These are phyloP conservation scores for Tolypocladium capitatum DNA, from an alignment of 2,329 filamentous ascomycete species.

Conservation along the genomic window DNA sequence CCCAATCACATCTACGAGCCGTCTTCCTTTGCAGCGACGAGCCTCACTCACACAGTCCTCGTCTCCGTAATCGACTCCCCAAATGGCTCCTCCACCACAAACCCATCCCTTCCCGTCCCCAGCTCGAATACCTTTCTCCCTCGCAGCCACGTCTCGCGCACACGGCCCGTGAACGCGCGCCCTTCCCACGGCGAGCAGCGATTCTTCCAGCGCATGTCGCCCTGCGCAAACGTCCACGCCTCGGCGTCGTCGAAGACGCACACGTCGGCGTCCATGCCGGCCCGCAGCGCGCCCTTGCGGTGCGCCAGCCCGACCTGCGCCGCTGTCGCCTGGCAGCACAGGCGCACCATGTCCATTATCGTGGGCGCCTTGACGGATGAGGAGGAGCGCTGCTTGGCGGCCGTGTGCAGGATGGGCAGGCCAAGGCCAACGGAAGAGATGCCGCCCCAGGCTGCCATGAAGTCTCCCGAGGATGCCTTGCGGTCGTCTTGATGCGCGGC, in stretches of 20 bases:
- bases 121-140: constrained; percentile 63
- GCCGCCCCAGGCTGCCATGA: constrained; percentile 93
- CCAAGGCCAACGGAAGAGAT: constrained; percentile 91
- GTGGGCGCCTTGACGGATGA: constrained; percentile 26
- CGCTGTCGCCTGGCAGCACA: constrained; percentile 80
- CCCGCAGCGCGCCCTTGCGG: constrained; percentile 63
- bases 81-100: constrained; percentile 32
- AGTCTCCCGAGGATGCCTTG: constrained; percentile 50
- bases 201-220: constrained; percentile 89
- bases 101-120: constrained; percentile 37
- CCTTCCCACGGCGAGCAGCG: constrained; percentile 86
- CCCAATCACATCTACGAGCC: not conserved
- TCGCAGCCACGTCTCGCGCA: constrained; percentile 74
- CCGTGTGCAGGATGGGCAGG: constrained; percentile 78
- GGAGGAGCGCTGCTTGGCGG: constrained; percentile 48
- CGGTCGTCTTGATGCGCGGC: not conserved
- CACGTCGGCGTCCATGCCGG: constrained; percentile 76
- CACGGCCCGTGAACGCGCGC: constrained; percentile 61
- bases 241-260: constrained; percentile 83
- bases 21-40: not conserved
- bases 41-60: constrained; percentile 26
- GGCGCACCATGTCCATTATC: constrained; percentile 69
- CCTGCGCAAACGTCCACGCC: constrained; percentile 58
- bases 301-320: constrained; percentile 74
- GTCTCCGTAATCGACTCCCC: constrained; percentile 49